These are phyloP conservation scores for Batrachochytrium dendrobatidis DNA, from an alignment of 371 early-diverging fungal genomes.

Conservation along the genomic window DNA sequence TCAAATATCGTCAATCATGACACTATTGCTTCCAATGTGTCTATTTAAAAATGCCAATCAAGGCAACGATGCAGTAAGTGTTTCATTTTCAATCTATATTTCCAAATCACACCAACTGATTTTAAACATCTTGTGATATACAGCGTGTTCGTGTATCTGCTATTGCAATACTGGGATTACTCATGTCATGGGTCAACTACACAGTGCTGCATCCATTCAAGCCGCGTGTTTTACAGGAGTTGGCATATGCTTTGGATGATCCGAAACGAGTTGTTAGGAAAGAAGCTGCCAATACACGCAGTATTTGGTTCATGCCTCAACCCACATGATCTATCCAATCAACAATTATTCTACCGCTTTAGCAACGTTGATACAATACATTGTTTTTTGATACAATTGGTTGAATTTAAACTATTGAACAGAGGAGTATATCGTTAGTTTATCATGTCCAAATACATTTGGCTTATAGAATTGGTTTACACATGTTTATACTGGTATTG, in stretches of 20 bases:
- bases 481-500: no score
- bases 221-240: conserved; percentile 49
- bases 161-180: conserved; percentile 56
- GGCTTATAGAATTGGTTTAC: no score
- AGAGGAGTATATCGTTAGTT: no score
- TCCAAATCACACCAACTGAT: not conserved
- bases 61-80: conserved; percentile 10
- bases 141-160: conserved; percentile 65
- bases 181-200: conserved; percentile 56
- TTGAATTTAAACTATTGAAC: no score
- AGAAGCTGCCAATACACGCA: conserved; percentile 79
- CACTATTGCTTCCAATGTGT: conserved; percentile 17
- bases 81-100: conserved; percentile 39
- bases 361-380: no score
- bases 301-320: conserved; percentile 71
- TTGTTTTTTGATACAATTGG: no score
- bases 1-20: conserved; percentile 20
- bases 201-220: conserved; percentile 57
- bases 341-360: not conserved
- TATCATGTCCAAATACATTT: no score
- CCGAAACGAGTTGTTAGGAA: conserved; percentile 78
- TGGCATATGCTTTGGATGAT: conserved; percentile 70
- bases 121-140: not conserved
- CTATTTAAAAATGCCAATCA: conserved; percentile 22
- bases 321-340: conserved; percentile 2